phyloP scores from a whole-genome alignment of 1,284 basidiomycete genomes.

The Takashimella tepidaria region DNA sequence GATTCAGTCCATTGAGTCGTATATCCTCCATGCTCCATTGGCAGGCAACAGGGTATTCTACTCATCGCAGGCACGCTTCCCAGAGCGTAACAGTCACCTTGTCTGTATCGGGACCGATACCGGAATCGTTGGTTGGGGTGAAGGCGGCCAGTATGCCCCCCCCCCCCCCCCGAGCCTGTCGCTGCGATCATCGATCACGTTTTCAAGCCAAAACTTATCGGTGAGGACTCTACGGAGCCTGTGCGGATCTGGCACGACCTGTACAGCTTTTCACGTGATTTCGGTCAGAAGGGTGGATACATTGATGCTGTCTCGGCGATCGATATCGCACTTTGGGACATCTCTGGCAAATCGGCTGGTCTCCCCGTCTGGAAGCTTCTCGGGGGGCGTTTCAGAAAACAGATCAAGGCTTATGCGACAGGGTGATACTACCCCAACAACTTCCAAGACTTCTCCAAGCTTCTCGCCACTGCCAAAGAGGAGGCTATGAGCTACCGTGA shows the following conservation, averaged over 20 bases:
- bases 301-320: slow-evolving; percentile 3
- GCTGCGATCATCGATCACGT: background rate
- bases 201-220: background rate
- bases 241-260: background rate
- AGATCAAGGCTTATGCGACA: slow-evolving; percentile 3
- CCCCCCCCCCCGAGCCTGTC: background rate
- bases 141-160: slow-evolving; percentile 2
- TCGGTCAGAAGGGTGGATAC: slow-evolving; percentile 1
- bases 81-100: slow-evolving; percentile 40
- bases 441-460: background rate
- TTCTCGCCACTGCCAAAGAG: background rate
- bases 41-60: background rate
- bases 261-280: slow-evolving; percentile 4
- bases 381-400: background rate
- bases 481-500: slow-evolving; percentile 1
- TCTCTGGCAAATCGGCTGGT: background rate
- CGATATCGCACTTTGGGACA: slow-evolving; percentile 4
- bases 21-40: background rate
- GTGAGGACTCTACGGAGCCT: background rate
- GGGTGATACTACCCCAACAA: slow-evolving; percentile 2
- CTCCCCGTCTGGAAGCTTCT: slow-evolving; percentile 4
- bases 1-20: background rate
- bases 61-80: background rate
- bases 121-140: slow-evolving; percentile 58
- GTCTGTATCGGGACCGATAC: slow-evolving; percentile 60